Conservation (phyloP, 75 land plant genomes). For the Sequoiadendron giganteum region DNA sequence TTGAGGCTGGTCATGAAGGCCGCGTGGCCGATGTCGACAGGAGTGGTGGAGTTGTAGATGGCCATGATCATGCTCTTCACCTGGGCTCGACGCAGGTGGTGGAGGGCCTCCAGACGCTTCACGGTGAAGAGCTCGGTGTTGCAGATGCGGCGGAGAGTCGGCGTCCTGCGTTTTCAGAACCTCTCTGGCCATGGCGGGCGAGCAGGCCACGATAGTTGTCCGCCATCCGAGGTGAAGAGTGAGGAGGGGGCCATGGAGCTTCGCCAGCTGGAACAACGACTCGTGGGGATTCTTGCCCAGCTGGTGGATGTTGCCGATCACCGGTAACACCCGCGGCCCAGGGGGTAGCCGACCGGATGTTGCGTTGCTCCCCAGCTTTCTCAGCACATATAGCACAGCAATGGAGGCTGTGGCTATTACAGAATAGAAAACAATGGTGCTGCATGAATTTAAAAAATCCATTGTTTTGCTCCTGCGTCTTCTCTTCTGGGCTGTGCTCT, state of each 20-base stretch:
- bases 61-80: not conserved
- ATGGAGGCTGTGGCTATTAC: not conserved
- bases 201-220: conserved; percentile 32
- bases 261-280: conserved; percentile 1
- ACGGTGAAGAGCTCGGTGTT: conserved; percentile 37
- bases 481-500: too few relatives aligned
- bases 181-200: conserved; percentile 25
- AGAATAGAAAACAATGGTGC: not conserved
- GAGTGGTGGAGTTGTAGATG: not conserved
- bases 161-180: conserved; percentile 44
- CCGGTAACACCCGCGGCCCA: conserved; percentile 33
- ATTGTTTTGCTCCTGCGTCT: too few relatives aligned
- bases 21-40: conserved; percentile 14
- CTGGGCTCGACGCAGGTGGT: conserved; percentile 14
- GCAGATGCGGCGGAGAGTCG: conserved; percentile 33
- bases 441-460: not conserved
- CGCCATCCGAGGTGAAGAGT: conserved; percentile 30
- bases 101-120: conserved; percentile 25
- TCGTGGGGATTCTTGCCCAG: conserved; percentile 12
- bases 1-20: conserved; percentile 29
- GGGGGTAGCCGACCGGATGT: conserved; percentile 2
- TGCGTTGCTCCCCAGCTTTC: not conserved
- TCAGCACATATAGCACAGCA: not conserved
- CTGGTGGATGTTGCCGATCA: conserved; percentile 26
- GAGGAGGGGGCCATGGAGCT: conserved; percentile 36